Evolutionary conservation across 1,284 basidiomycete genomes (phyloP), one percentile per base, ranked within the genome.

Genomic region (Meira nashicola): DNA sequence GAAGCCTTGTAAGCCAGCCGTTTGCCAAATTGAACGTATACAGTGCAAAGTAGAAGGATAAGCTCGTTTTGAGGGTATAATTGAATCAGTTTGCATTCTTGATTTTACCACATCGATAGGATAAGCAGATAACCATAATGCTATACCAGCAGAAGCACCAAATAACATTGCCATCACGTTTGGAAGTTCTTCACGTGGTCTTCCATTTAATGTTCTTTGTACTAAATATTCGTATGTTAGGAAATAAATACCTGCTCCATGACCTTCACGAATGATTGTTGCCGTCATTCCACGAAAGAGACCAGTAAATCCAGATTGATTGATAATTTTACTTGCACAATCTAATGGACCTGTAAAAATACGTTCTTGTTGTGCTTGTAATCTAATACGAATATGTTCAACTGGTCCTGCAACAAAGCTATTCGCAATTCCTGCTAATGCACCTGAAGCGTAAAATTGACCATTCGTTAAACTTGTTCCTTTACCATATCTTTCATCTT

Each of bases 311-410:
- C 92, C 92, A 39, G 47, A 55, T 15, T 46, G 47, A 33, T 23
- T 41, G 40, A 25, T 33, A 40, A 62, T 58, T 49, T 68, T 64
- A 1, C 39, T 23, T 25, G 68, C 49, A 49, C 67, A 69, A 58
- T 68, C 70, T 15, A 70, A 53, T 0, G 66, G 62, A 83, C 89
- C 75, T 1, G 39, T 39, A 56, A 69, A 73, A 5, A 66, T 76
- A 68, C 65, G 55, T 1, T 63, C 57, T 12, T 66, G 68, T 57
- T 78, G 73, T 14, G 76, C 73, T 59, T 79, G 77, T 7, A 79
- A 49, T 88, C 93, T 88, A 71, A 97, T 97, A 82, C 94, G 89
- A 72, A 97, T 92, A 77, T 97, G 92, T 79, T 98, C 94, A 12
- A 98, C 92, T 1, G 94, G 94, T 1, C 92, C 91, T 0, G 92